These are phyloP conservation scores for Lachnellula arida DNA, from an alignment of 2,329 filamentous ascomycete species.

Conservation along the genomic window DNA sequence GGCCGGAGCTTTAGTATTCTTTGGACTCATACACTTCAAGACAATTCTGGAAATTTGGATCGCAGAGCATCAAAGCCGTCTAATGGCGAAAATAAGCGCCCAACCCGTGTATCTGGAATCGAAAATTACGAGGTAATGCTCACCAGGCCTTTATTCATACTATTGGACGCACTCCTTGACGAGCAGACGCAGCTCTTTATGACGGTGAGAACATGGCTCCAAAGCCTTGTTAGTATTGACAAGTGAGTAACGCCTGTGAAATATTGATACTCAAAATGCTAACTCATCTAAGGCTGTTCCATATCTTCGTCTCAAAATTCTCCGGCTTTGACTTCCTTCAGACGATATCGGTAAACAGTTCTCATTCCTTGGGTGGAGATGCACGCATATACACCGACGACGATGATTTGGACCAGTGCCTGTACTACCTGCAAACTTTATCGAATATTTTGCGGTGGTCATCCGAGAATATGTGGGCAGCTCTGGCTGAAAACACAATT, in stretches of 20 bases:
- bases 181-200: constrained; percentile 70
- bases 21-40: constrained; percentile 75
- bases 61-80: constrained; percentile 46
- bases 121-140: constrained; percentile 70
- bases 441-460: constrained; percentile 67
- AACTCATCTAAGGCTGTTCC: constrained; percentile 47
- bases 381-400: constrained; percentile 42
- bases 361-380: constrained; percentile 19
- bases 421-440: constrained; percentile 73
- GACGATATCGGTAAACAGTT: constrained; percentile 17
- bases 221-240: constrained; percentile 58
- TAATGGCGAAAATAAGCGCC: constrained; percentile 31
- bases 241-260: constrained; percentile 41
- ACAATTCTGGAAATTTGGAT: constrained; percentile 41
- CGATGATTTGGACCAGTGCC: constrained; percentile 69
- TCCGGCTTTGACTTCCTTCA: constrained; percentile 50
- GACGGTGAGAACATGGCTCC: constrained; percentile 76
- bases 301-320: constrained; percentile 56
- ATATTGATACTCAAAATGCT: constrained; percentile 12
- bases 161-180: constrained; percentile 73
- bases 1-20: constrained; percentile 68
- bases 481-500: constrained; percentile 60
- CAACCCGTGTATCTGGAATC: constrained; percentile 46
- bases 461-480: constrained; percentile 64
- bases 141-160: constrained; percentile 72